Conservation (phyloP, 148 eudicot species). For the Vaccinium darrowii region DNA sequence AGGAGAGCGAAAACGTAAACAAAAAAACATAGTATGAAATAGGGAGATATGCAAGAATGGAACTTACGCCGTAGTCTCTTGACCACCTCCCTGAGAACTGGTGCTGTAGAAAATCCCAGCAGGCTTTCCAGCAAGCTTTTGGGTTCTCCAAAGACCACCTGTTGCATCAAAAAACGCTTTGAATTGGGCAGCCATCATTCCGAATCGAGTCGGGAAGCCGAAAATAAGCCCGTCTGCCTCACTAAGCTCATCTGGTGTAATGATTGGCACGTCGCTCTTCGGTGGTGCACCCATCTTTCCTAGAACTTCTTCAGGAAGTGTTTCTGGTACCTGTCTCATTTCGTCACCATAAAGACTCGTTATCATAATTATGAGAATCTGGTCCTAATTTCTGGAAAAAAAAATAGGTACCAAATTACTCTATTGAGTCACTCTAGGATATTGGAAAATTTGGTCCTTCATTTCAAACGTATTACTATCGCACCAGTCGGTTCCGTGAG, state of each 20-base stretch:
- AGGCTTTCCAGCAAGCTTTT: conserved; percentile 72
- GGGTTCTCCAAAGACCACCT: conserved; percentile 69
- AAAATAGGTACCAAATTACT: neutral
- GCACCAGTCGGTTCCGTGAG: too few species aligned
- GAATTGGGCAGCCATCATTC: conserved; percentile 84
- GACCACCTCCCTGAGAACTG: conserved; percentile 85
- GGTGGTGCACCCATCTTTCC: conserved; percentile 68
- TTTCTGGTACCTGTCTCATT: conserved; percentile 60
- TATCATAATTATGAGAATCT: neutral
- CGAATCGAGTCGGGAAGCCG: conserved; percentile 79
- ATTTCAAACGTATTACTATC: too few species aligned
- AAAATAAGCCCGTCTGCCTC: conserved; percentile 78
- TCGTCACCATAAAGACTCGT: neutral
- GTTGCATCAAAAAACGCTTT: conserved; percentile 78
- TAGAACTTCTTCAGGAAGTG: conserved; percentile 55
- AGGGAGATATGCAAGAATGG: neutral
- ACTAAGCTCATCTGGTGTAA: conserved; percentile 46
- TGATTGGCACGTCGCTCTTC: conserved; percentile 61
- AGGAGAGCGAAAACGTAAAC: neutral
- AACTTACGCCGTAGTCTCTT: conserved; percentile 77
- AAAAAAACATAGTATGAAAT: neutral
- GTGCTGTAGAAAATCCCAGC: conserved; percentile 75
- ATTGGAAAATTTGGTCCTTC: too few species aligned
- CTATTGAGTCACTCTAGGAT: too few species aligned
- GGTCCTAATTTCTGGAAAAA: neutral